These are phyloP conservation scores for Rhypophila decipiens DNA, from an alignment of 495 filamentous ascomycete species.

Conservation along the genomic window DNA sequence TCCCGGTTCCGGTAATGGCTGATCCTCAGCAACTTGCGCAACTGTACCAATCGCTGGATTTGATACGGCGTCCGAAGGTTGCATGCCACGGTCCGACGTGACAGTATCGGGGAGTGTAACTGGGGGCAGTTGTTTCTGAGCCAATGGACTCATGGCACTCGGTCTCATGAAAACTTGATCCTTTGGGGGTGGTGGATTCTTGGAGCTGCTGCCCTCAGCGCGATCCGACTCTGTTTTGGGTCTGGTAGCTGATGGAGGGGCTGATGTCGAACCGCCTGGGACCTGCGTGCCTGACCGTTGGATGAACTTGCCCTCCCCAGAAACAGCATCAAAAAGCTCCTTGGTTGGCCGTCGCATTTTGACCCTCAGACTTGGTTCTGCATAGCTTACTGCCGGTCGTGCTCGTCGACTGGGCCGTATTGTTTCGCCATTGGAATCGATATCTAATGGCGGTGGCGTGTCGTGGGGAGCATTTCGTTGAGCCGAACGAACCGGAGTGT, in stretches of 20 bases:
- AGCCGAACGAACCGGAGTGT: constrained; percentile 25
- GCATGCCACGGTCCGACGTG: constrained; percentile 25
- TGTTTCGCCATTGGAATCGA: constrained; percentile 42
- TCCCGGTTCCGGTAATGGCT: not conserved
- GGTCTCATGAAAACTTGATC: not conserved
- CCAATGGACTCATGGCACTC: constrained; percentile 13
- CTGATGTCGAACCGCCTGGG: constrained; percentile 16
- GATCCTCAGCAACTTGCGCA: not conserved
- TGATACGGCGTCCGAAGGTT: constrained; percentile 9
- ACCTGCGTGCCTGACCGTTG: constrained; percentile 17
- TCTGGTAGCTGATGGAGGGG: constrained; percentile 12
- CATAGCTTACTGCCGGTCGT: constrained; percentile 67
- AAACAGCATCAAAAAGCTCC: constrained; percentile 65
- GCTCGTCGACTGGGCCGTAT: constrained; percentile 59
- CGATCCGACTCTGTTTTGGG: not conserved
- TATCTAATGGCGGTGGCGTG: constrained; percentile 51
- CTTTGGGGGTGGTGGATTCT: not conserved
- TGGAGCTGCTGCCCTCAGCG: not conserved
- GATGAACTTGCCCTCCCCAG: constrained; percentile 42
- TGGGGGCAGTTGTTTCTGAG: constrained; percentile 3
- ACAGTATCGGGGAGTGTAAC: constrained; percentile 21
- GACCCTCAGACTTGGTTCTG: constrained; percentile 74
- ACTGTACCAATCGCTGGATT: not conserved
- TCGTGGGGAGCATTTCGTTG: constrained; percentile 34
- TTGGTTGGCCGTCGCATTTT: constrained; percentile 84